phyloP scores from a whole-genome alignment of 1,284 basidiomycete genomes.

The Sphagnurus paluster region DNA sequence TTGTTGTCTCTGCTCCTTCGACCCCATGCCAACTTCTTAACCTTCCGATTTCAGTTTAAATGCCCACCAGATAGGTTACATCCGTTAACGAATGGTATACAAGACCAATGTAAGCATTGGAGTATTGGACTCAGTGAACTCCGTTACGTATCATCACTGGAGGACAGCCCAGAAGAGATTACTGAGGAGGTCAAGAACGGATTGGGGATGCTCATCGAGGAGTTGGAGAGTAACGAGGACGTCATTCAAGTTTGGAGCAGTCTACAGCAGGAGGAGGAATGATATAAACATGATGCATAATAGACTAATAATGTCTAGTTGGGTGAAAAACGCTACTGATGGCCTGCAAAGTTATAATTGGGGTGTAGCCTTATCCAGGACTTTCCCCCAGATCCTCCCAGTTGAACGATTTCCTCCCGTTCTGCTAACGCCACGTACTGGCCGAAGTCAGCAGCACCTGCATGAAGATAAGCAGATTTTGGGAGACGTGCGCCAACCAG shows the following conservation, averaged over 20 bases:
- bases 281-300: background rate
- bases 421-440: slow-evolving; percentile 25
- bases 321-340: too few species aligned
- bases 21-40: background rate
- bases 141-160: slow-evolving; percentile 54
- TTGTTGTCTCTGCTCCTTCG: background rate
- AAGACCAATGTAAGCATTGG: slow-evolving; percentile 29
- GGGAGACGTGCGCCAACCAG: slow-evolving; percentile 10
- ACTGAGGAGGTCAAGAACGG: slow-evolving; percentile 40
- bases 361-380: slow-evolving; percentile 35
- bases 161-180: slow-evolving; percentile 32
- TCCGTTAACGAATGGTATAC: slow-evolving; percentile 43
- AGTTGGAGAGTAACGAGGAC: slow-evolving; percentile 64
- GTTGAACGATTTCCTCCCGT: slow-evolving; percentile 29
- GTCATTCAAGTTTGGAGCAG: slow-evolving; percentile 66
- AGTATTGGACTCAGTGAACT: slow-evolving; percentile 57
- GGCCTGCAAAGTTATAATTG: too few species aligned
- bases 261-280: slow-evolving; percentile 17
- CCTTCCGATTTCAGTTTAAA: slow-evolving; percentile 45
- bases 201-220: slow-evolving; percentile 50
- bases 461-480: slow-evolving; percentile 11
- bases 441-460: slow-evolving; percentile 14
- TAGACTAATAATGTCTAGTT: background rate
- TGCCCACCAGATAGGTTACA: slow-evolving; percentile 52
- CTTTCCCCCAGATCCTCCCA: slow-evolving; percentile 31